Evolutionary conservation across 768 basidiomycete genomes (phyloP), one percentile per base, ranked within the genome.

Genomic region (Jaapia argillacea): DNA sequence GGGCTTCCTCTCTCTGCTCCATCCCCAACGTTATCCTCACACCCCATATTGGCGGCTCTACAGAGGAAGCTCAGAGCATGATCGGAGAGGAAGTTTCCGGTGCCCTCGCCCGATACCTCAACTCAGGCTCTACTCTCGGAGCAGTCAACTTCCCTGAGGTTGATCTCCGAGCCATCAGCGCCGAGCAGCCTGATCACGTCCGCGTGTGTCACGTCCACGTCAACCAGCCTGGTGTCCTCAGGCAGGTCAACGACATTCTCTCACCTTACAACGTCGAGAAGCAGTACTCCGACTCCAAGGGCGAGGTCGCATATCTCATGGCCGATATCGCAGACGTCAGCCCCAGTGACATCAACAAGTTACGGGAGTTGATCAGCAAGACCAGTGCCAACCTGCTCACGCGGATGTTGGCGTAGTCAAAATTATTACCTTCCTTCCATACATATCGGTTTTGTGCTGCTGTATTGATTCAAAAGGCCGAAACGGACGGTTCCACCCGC

Each of bases 101-200:
- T 25, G 80, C 92, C 2, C 68, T 99, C 35, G 70, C 75, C 20
- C 83, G 92, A 43, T 99, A 97, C 65, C 79, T 98, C 60, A 85
- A 82, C 64, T 90, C 82, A 58, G 96, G 96, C 41, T 82, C 91
- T 21, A 87, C 89, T 3, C 48, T 90, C 44, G 91, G 92, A 38
- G 83, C 91, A 3, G 96, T 98, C 71, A 98, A 98, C 70, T 97
- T 99, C 79, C 94, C 96, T 40, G 94, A 97, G 67, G 93, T 99
- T 54, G 90, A 94, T 66, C 71, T 99, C 31, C 85, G 94, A 46
- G 81, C 90, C 42, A 94, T 98, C 60, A 79, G 83, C 6, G 76
- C 80, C 2, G 87, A 91, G 50, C 84, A 92, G 57, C 75, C 75
- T 40, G 74, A 74, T 49, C 74, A 85, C 56, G 77, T 97, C 51